Conservation (phyloP, 441 rosid genomes). For the Bruguiera hainesii region DNA sequence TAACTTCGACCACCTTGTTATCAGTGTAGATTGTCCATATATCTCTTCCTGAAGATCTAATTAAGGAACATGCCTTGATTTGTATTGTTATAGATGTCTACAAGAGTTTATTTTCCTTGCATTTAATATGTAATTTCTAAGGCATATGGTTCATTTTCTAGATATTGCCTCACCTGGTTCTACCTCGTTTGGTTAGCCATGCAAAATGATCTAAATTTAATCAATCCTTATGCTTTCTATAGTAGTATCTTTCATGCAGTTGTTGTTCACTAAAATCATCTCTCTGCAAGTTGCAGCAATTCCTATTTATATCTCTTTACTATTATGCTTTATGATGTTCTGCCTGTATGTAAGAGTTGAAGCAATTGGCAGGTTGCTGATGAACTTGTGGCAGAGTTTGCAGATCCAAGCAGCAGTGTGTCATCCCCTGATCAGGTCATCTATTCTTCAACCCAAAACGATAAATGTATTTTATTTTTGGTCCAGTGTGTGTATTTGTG, state of each 20-base stretch:
- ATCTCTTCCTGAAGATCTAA: background rate
- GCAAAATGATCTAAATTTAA: no score
- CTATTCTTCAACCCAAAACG: slow-evolving; percentile 10
- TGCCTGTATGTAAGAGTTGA: slow-evolving; percentile 29
- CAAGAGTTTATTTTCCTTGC: background rate
- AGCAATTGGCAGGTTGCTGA: slow-evolving; percentile 85
- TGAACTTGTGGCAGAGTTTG: slow-evolving; percentile 98
- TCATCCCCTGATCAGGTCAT: slow-evolving; percentile 91
- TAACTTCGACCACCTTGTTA: background rate
- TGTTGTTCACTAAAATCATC: no score
- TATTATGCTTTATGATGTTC: slow-evolving; percentile 4
- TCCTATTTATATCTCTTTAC: background rate
- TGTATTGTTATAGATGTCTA: background rate
- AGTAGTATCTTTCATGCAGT: no score
- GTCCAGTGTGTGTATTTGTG: background rate
- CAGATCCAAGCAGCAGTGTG: slow-evolving; percentile 70
- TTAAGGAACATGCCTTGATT: background rate
- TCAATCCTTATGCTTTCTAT: no score
- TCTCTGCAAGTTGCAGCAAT: no score
- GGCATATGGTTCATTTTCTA: background rate
- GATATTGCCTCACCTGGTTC: no score
- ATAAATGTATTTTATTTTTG: background rate
- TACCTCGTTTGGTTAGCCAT: no score
- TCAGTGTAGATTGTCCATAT: background rate
- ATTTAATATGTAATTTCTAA: background rate